These are phyloP conservation scores for Boletus smithii DNA, from an alignment of 1,284 basidiomycete species.

Conservation along the genomic window DNA sequence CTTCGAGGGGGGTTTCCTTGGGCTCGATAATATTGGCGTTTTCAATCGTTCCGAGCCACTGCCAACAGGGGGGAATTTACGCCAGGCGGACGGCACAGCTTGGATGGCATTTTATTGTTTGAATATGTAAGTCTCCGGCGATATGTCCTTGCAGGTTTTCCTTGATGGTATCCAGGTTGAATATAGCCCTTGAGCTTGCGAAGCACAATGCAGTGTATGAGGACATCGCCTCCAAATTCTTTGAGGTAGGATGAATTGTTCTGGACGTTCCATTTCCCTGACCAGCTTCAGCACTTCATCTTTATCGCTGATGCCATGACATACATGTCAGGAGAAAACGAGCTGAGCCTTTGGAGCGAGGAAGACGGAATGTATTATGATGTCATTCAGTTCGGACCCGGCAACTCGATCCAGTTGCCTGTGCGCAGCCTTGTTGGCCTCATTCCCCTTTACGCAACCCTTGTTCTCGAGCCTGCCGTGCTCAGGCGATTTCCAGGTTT, in stretches of 20 bases:
- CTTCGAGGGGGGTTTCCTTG: slow-evolving; percentile 97
- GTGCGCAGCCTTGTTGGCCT: slow-evolving; percentile 92
- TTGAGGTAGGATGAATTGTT: slow-evolving; percentile 58
- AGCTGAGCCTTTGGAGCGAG: slow-evolving; percentile 91
- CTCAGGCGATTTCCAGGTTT: slow-evolving; percentile 94
- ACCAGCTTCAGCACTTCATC: slow-evolving; percentile 73
- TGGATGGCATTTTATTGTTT: slow-evolving; percentile 99
- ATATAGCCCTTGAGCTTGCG: slow-evolving; percentile 94
- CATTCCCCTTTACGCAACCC: slow-evolving; percentile 92
- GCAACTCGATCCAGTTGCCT: slow-evolving; percentile 85
- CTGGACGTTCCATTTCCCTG: not conserved
- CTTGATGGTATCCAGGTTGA: slow-evolving; percentile 58
- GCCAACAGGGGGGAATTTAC: slow-evolving; percentile 87
- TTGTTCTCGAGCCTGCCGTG: slow-evolving; percentile 87
- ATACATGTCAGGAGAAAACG: slow-evolving; percentile 72
- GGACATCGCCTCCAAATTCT: slow-evolving; percentile 99
- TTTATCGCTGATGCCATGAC: slow-evolving; percentile 99
- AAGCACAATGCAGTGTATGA: slow-evolving; percentile 98
- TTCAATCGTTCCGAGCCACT: slow-evolving; percentile 98
- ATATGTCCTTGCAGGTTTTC: not conserved
- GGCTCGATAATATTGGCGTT: slow-evolving; percentile 95
- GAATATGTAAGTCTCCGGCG: slow-evolving; percentile 68
- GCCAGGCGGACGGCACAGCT: slow-evolving; percentile 96
- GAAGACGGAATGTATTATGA: slow-evolving; percentile 98
- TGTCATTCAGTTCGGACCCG: slow-evolving; percentile 87